Evolutionary conservation across 1,284 basidiomycete genomes (phyloP).

Genomic region (Trichosporon coremiiforme): DNA sequence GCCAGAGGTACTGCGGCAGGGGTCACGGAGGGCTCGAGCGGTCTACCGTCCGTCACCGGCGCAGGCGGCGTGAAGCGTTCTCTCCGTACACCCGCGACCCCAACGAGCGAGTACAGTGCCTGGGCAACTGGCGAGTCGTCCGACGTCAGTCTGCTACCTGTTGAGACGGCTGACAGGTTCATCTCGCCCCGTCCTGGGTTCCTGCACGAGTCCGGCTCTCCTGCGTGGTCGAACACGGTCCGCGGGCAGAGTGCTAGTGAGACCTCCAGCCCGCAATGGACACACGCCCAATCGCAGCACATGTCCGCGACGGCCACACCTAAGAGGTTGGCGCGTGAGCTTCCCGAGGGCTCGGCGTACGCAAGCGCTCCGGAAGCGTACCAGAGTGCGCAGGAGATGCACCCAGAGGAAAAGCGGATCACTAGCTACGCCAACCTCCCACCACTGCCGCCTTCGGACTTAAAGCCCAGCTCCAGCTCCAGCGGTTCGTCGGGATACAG

Average conservation of each 20-base stretch:
- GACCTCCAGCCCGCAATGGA: neutral
- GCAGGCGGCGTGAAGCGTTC: neutral
- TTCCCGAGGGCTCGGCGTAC: neutral
- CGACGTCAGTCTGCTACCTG: neutral
- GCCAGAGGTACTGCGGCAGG: neutral
- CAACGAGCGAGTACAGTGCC: neutral
- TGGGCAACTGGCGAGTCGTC: neutral
- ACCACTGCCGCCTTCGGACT: neutral
- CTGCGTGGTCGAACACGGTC: neutral
- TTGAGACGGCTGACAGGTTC: neutral
- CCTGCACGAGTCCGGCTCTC: neutral
- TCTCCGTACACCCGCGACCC: neutral
- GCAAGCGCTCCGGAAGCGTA: neutral
- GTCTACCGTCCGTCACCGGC: neutral
- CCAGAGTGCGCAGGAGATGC: neutral
- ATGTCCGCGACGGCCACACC: constrained; percentile 6
- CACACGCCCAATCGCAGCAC: neutral
- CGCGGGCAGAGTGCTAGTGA: neutral
- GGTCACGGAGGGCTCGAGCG: neutral
- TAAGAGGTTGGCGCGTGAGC: neutral
- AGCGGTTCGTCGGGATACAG: neutral
- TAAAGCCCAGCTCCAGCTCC: neutral
- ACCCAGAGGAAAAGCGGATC: neutral
- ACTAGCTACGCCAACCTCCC: neutral
- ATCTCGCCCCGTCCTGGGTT: neutral